Evolutionary conservation across 169 alveolate genomes (phyloP), one percentile per base, ranked within the genome.

Genomic region (Eimeria sp.): DNA sequence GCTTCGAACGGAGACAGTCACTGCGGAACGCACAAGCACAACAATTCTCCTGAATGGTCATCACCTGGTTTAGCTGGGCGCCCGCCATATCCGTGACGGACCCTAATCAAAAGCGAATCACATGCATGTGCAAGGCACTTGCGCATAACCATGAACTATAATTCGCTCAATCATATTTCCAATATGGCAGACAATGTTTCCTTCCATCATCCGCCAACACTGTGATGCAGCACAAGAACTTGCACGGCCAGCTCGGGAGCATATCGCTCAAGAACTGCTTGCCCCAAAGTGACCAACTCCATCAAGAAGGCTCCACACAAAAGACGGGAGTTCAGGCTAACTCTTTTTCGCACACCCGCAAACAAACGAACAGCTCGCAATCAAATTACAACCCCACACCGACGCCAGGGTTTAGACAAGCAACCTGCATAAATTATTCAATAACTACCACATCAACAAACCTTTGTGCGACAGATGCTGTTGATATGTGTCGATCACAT

Each of bases 1-100:
- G 58, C 99, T 97, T 96, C 98, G 99, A 95, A 98, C 99, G 64
- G 98, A 97, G 56, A 99, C 99, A 46, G 98, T 97, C 91, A 99
- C 99, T 96, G 96, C 82, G 77, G 85, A 94, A 83, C 43, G 91
- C 56, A 89, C 85, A 52, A 56, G 52, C 94, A 91, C 88, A 71
- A 8, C 80, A 30, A 1, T 6, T 14, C 80, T 71, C 20, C 25
- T 33, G 54, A 71, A 33, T 9, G 37, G 52, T 71, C 4, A 13
- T 71, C 77, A 68, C 62, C 49, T 43, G 4, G 62, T 11, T 56
- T 56, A 4, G 2, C 27, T 6, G 52, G n/a, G 37, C 14, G 54
- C 20, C 80, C n/a, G 6, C 4, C 80, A 2, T 3, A 33, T 13
- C 80, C 52, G 52, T 14, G 52, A 8, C 4, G 27, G 23, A 0